These are phyloP conservation scores for Coffea humblotiana DNA, from an alignment of 305 asterid species.

Conservation along the genomic window DNA sequence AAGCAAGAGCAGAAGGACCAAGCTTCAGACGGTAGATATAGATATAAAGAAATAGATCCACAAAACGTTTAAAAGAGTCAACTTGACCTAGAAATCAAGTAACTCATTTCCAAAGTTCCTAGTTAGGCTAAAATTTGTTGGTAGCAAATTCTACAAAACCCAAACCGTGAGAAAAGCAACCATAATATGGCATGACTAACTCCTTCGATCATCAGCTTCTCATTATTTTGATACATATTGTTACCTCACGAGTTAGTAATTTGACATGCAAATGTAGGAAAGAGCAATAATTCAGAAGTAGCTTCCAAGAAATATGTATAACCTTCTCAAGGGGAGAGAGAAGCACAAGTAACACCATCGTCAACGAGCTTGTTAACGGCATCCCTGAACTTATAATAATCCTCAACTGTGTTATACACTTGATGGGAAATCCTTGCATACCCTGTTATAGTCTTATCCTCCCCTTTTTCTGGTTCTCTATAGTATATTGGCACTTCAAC, in stretches of 20 bases:
- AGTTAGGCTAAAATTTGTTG: background rate
- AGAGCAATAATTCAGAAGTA: background rate
- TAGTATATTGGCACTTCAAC: constrained; percentile 79
- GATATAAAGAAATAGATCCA: background rate
- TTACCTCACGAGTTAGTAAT: background rate
- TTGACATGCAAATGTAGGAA: background rate
- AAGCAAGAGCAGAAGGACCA: background rate
- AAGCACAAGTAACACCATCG: constrained; percentile 49
- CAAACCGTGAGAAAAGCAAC: background rate
- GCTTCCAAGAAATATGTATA: background rate
- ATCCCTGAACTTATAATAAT: constrained; percentile 69
- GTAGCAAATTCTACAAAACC: background rate
- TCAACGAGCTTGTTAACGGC: constrained; percentile 59
- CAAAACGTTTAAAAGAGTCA: background rate
- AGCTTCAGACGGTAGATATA: background rate
- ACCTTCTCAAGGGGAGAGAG: constrained; percentile 22
- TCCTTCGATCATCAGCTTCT: background rate
- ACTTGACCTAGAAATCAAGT: background rate
- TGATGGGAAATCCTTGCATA: constrained; percentile 91
- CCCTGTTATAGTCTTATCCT: constrained; percentile 50
- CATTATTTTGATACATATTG: background rate
- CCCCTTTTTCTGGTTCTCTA: constrained; percentile 51
- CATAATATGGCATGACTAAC: background rate
- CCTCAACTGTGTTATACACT: constrained; percentile 69
- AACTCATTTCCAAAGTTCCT: background rate